Conservation (phyloP, 768 basidiomycete genomes). For the Tylopilus intermedius region DNA sequence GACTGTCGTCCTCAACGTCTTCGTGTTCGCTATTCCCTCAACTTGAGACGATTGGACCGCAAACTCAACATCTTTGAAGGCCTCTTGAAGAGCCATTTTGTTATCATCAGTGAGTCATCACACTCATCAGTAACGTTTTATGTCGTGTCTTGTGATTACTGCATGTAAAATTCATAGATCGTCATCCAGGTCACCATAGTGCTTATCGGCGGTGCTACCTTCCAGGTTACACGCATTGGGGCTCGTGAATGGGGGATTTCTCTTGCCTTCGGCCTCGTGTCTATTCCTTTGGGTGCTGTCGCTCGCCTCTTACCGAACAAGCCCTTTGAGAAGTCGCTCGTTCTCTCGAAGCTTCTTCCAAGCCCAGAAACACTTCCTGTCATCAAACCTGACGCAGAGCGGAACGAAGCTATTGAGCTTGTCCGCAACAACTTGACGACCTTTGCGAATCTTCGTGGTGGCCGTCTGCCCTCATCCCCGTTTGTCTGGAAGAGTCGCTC, state of each 20-base stretch:
- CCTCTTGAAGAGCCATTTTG: constrained; percentile 73
- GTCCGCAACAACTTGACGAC: constrained; percentile 84
- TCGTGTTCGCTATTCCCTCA: constrained; percentile 94
- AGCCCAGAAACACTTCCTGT: constrained; percentile 62
- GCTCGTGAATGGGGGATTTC: constrained; percentile 94
- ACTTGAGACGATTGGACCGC: constrained; percentile 81
- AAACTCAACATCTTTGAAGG: constrained; percentile 88
- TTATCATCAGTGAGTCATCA: constrained; percentile 58
- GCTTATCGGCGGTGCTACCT: constrained; percentile 86
- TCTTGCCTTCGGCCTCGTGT: constrained; percentile 77
- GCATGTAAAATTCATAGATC: constrained; percentile 42
- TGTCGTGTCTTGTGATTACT: neutral
- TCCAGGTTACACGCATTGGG: constrained; percentile 74
- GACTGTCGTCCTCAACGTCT: constrained; percentile 95
- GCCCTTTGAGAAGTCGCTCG: constrained; percentile 65
- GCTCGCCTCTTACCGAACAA: constrained; percentile 77
- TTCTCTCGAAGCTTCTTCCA: constrained; percentile 53
- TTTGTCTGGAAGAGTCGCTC: constrained; percentile 79
- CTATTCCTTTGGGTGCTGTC: constrained; percentile 82
- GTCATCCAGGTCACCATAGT: constrained; percentile 84
- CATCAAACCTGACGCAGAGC: constrained; percentile 52
- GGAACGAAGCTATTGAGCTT: constrained; percentile 75
- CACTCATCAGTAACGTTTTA: constrained; percentile 64
- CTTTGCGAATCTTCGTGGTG: constrained; percentile 82
- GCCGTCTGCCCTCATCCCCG: constrained; percentile 78